phyloP scores from a whole-genome alignment of 225 moss, liverwort and hornwort species.

The Pseudisothecium myosuroides region DNA sequence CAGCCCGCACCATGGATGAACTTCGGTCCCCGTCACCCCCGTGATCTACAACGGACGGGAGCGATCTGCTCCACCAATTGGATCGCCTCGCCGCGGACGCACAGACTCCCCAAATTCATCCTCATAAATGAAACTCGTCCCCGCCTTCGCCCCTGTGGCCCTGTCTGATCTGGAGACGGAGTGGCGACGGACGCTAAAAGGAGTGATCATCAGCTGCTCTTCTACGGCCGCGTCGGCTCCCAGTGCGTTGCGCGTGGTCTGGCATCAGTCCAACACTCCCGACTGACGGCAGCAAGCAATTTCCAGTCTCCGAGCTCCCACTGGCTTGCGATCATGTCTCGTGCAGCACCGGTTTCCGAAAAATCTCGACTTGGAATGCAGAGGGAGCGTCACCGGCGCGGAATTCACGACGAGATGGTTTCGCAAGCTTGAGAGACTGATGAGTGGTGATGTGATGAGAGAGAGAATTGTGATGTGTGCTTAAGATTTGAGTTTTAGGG shows the following conservation, averaged over 20 bases:
- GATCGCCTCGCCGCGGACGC: background rate
- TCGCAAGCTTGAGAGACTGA: background rate
- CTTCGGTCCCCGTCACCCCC: background rate
- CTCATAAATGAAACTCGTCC: background rate
- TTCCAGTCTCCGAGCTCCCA: background rate
- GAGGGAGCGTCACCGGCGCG: background rate
- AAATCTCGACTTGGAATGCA: background rate
- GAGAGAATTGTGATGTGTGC: background rate
- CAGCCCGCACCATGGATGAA: background rate
- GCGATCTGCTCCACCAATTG: background rate
- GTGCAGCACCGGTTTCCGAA: background rate
- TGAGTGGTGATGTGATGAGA: background rate
- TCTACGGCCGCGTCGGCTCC: background rate
- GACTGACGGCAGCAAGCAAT: background rate
- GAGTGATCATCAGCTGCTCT: background rate
- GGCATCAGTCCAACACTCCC: too few species aligned
- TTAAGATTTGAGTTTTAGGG: too few species aligned
- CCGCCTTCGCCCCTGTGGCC: too few species aligned
- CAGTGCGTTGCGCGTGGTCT: background rate
- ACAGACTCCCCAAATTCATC: background rate
- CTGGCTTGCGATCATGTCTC: background rate
- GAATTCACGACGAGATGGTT: background rate
- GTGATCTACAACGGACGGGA: background rate
- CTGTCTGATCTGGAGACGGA: background rate
- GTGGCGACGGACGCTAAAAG: background rate